Evolutionary conservation across 192 early-diverging fungal genomes (phyloP).

Genomic region (Cetraspora pellucida): DNA sequence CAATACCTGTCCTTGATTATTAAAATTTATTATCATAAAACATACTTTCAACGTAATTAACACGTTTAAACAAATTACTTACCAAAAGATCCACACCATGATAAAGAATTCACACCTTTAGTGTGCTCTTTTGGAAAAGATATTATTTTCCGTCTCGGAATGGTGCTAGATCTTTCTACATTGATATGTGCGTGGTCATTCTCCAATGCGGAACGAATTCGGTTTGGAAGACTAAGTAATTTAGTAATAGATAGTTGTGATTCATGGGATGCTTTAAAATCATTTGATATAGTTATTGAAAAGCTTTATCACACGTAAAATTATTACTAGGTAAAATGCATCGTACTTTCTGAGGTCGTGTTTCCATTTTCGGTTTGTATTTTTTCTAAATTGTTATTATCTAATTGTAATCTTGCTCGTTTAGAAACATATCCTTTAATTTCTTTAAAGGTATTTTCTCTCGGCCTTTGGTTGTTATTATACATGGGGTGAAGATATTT

Average conservation of each 20-base stretch:
- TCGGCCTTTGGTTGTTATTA: not conserved
- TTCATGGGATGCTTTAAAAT: not conserved
- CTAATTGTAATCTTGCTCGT: conserved; percentile 3
- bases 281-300: not conserved
- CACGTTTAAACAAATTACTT: not conserved
- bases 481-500: too few species aligned
- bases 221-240: conserved; percentile 6
- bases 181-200: not conserved
- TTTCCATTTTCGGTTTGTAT: not conserved
- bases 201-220: conserved; percentile 11
- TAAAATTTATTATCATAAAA: not conserved
- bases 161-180: not conserved
- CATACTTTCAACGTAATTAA: not conserved
- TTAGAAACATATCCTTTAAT: conserved; percentile 22
- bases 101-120: conserved; percentile 20
- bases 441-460: not conserved
- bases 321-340: too few species aligned
- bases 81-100: conserved; percentile 35
- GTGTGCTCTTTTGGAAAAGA: conserved; percentile 7
- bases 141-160: conserved; percentile 18
- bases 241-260: not conserved
- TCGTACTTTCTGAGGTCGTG: not conserved
- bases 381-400: not conserved
- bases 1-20: conserved; percentile 30
- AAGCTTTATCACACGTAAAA: not conserved